A percentile compares a stretch with the other conserved stretches of the same genome.
These are phyloP conservation scores for Rauvolfia tetraphylla DNA, from an alignment of 257 asterid species.

Conservation along the genomic window DNA sequence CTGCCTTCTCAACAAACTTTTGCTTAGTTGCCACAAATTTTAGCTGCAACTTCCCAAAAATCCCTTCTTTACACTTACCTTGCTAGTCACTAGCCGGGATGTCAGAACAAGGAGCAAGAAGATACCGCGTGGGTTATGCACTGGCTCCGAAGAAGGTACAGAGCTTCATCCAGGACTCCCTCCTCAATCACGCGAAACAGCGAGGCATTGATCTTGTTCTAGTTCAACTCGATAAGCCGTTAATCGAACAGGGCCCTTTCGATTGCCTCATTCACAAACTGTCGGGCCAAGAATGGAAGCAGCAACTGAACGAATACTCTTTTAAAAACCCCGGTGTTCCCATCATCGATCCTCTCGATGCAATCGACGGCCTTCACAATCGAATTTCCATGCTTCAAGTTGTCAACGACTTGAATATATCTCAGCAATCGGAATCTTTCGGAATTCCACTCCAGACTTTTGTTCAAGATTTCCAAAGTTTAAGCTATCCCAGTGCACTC, in stretches of 20 bases:
- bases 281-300: constrained; percentile 45
- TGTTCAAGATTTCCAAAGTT: constrained; percentile 36
- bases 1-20: not conserved
- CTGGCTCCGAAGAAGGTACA: constrained; percentile 55
- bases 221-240: constrained; percentile 40
- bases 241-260: constrained; percentile 56
- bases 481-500: constrained; percentile 6
- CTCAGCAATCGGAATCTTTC: constrained; percentile 16
- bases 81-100: not conserved
- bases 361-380: constrained; percentile 56
- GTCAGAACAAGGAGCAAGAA: constrained; percentile 2
- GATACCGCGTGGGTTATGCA: constrained; percentile 60
- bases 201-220: constrained; percentile 58
- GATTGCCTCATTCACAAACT: constrained; percentile 70
- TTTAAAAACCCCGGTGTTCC: constrained; percentile 38
- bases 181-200: constrained; percentile 40
- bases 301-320: constrained; percentile 38
- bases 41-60: not conserved
- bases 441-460: constrained; percentile 60
- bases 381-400: constrained; percentile 72
- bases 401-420: constrained; percentile 30
- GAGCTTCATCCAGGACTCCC: constrained; percentile 59
- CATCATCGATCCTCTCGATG: constrained; percentile 53
- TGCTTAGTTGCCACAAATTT: not conserved
- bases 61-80: too few species aligned